Evolutionary conservation across 352 stramenopile genomes (phyloP).

Genomic region (Lagenidium giganteum): DNA sequence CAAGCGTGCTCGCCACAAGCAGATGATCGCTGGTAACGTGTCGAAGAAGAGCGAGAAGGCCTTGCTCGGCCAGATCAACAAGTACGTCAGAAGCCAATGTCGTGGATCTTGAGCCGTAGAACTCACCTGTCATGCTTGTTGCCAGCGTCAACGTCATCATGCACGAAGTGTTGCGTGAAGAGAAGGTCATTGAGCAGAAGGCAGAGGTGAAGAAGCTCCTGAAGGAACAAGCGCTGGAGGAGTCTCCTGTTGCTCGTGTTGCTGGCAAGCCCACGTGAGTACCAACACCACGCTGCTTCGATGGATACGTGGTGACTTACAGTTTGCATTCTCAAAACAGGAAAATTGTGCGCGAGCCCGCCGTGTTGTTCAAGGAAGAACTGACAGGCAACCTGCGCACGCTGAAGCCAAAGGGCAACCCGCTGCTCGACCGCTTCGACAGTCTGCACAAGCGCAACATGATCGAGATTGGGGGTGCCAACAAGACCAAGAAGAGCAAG

Average conservation of each 20-base stretch:
- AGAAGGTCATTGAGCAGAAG: slow-evolving; percentile 62
- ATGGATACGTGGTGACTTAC: not conserved
- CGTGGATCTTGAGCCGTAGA: not conserved
- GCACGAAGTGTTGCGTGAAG: slow-evolving; percentile 55
- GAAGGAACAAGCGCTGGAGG: slow-evolving; percentile 68
- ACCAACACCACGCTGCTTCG: not conserved
- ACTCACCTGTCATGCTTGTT: slow-evolving; percentile 3
- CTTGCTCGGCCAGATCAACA: slow-evolving; percentile 86
- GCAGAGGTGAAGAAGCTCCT: slow-evolving; percentile 73
- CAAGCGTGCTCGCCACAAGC: slow-evolving; percentile 74
- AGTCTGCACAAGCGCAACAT: slow-evolving; percentile 86
- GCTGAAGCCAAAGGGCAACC: slow-evolving; percentile 75
- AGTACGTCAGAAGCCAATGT: slow-evolving; percentile 33
- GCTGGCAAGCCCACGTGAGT: slow-evolving; percentile 71
- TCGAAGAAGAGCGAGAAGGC: slow-evolving; percentile 54
- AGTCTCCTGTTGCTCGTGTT: slow-evolving; percentile 68
- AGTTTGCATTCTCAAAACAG: slow-evolving; percentile 20
- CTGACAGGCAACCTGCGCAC: slow-evolving; percentile 75
- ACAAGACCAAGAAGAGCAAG: slow-evolving; percentile 64
- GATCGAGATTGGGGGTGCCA: slow-evolving; percentile 69
- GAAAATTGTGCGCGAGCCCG: slow-evolving; percentile 66
- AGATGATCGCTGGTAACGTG: slow-evolving; percentile 70
- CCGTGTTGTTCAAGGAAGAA: slow-evolving; percentile 74
- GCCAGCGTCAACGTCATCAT: slow-evolving; percentile 63
- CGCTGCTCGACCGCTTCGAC: slow-evolving; percentile 79